Evolutionary conservation across 257 asterid genomes (phyloP).

Genomic region (Thymus quinquecostatus): DNA sequence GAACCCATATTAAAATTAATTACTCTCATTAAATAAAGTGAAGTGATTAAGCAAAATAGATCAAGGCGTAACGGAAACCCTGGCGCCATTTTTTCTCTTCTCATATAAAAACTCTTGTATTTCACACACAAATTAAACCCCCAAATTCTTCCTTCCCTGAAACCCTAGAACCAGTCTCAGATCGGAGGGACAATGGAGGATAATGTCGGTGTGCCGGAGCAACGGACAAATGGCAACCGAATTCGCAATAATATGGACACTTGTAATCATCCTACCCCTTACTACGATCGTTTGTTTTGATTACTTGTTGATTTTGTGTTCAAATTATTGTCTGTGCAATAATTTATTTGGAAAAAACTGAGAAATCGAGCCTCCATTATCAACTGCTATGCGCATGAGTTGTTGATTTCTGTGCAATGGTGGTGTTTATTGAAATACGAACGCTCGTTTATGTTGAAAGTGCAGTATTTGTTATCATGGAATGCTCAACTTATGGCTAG

Average conservation of each 20-base stretch:
- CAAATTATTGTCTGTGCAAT: background rate
- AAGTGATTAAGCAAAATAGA: too few relatives aligned
- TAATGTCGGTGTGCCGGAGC: background rate
- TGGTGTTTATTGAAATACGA: background rate
- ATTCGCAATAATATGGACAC: background rate
- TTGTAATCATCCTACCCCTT: background rate
- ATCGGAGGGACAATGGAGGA: background rate
- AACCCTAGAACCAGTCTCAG: background rate
- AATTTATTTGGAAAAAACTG: background rate
- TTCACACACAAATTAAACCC: background rate
- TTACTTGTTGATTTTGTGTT: background rate
- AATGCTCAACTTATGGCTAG: background rate
- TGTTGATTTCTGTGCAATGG: background rate
- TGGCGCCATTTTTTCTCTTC: background rate
- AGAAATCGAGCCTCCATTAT: background rate
- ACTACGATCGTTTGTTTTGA: background rate
- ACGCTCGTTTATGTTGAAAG: background rate
- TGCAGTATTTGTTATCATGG: background rate
- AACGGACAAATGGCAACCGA: background rate
- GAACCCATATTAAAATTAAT: too few relatives aligned
- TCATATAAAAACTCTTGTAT: background rate
- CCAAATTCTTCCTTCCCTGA: background rate
- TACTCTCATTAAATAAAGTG: too few relatives aligned
- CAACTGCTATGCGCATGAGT: too few relatives aligned
- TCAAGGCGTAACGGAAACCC: background rate